Conservation (phyloP, 177 flowering plant species). For the Tripterygium wilfordii region DNA sequence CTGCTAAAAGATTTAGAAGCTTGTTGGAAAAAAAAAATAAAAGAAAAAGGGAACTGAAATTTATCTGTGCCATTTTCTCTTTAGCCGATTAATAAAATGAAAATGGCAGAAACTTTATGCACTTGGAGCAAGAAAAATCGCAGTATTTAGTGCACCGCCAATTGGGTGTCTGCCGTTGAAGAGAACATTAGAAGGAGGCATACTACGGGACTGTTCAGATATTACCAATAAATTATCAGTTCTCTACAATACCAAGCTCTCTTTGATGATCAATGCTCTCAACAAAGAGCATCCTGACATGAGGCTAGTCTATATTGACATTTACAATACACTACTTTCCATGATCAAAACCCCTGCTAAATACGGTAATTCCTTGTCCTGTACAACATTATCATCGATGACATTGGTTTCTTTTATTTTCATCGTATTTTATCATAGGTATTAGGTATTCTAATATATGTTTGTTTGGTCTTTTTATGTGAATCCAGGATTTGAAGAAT, state of each 20-base stretch:
- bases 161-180: constrained; percentile 56
- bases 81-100: background rate
- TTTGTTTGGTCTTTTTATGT: too few species aligned
- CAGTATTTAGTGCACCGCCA: constrained; percentile 32
- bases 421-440: too few species aligned
- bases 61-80: background rate
- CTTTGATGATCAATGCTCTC: constrained; percentile 12
- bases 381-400: too few species aligned
- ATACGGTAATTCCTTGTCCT: constrained; percentile 21
- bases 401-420: too few species aligned
- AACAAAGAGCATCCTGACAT: constrained; percentile 12
- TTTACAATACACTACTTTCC: constrained; percentile 25
- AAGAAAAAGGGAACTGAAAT: too few species aligned
- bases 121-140: constrained; percentile 47
- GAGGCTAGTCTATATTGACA: constrained; percentile 29
- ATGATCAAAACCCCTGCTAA: constrained; percentile 23
- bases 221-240: constrained; percentile 24
- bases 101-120: constrained; percentile 34
- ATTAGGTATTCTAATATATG: too few species aligned
- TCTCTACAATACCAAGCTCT: constrained; percentile 38
- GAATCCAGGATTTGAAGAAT: constrained; percentile 27
- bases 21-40: too few species aligned
- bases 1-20: too few species aligned
- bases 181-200: constrained; percentile 36
- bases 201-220: constrained; percentile 27